These are phyloP conservation scores for Amanita molliuscula DNA, from an alignment of 768 basidiomycete species.

Conservation along the genomic window DNA sequence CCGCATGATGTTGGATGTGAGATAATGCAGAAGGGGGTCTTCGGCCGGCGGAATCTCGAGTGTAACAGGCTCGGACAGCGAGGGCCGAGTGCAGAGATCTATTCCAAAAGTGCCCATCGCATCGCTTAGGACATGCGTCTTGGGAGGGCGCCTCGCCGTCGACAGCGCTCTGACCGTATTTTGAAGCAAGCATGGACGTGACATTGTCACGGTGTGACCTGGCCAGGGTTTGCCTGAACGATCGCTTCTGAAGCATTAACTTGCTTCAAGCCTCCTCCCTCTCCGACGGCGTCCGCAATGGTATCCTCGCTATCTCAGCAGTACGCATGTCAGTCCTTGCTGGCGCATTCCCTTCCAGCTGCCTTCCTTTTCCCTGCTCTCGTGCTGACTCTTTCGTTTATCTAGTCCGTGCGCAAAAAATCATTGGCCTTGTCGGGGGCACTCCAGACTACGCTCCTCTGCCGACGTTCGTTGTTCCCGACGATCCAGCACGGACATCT, in stretches of 20 bases:
- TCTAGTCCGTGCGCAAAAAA: slow-evolving; percentile 91
- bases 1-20: slow-evolving; percentile 50
- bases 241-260: slow-evolving; percentile 61
- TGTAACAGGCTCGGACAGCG: slow-evolving; percentile 9
- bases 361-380: background rate
- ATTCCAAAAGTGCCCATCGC: background rate
- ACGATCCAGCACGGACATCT: slow-evolving; percentile 63
- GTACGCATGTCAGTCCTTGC: slow-evolving; percentile 61
- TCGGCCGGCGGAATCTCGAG: slow-evolving; percentile 62
- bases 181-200: background rate
- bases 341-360: slow-evolving; percentile 7
- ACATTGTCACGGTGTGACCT: background rate
- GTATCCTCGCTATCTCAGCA: slow-evolving; percentile 70
- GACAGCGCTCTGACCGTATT: background rate
- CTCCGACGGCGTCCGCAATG: slow-evolving; percentile 35
- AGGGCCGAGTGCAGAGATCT: background rate
- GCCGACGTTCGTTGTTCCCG: slow-evolving; percentile 54
- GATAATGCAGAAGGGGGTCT: slow-evolving; percentile 63
- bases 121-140: background rate
- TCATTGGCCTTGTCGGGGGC: slow-evolving; percentile 75
- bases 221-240: slow-evolving; percentile 14
- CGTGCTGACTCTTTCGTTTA: slow-evolving; percentile 7
- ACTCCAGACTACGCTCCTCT: slow-evolving; percentile 65
- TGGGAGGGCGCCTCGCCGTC: background rate
- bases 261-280: slow-evolving; percentile 49